Percentiles rank a stretch among this genome's conserved stretches.
These are phyloP conservation scores for Pascua sp. DNA, from an alignment of 1,284 basidiomycete species.

Conservation along the genomic window DNA sequence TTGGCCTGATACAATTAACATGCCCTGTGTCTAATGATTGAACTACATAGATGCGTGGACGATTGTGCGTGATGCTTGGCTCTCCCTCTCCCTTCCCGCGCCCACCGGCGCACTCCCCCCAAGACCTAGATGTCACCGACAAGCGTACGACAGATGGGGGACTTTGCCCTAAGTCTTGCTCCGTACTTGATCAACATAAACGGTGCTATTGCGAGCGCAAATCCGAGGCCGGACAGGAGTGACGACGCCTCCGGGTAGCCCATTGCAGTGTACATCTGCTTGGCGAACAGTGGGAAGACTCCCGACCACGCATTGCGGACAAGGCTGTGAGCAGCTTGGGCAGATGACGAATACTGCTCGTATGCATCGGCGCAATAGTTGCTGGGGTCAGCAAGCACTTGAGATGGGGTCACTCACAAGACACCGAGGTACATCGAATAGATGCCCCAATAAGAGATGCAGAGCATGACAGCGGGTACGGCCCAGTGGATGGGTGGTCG, in stretches of 20 bases:
- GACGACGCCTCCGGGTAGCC: conserved; percentile 41
- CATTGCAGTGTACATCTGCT: conserved; percentile 38
- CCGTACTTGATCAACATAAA: conserved; percentile 42
- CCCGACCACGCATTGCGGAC: conserved; percentile 38
- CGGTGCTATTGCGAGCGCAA: conserved; percentile 39
- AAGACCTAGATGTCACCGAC: not conserved
- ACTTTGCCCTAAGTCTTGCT: conserved; percentile 31
- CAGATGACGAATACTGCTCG: conserved; percentile 36
- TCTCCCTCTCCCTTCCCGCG: too few relatives aligned
- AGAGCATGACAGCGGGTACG: conserved; percentile 34
- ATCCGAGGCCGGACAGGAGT: conserved; percentile 38
- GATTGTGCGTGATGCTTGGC: too few relatives aligned
- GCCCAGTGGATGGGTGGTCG: conserved; percentile 30
- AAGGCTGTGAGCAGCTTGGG: conserved; percentile 46
- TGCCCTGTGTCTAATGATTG: too few relatives aligned
- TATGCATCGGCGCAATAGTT: conserved; percentile 47
- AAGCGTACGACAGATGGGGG: conserved; percentile 4
- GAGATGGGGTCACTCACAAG: conserved; percentile 30
- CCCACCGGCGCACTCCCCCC: too few relatives aligned
- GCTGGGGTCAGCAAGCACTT: conserved; percentile 12
- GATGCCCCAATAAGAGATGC: conserved; percentile 33
- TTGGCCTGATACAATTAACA: too few relatives aligned
- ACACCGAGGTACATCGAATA: conserved; percentile 40
- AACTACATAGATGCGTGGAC: too few relatives aligned
- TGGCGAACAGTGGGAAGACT: conserved; percentile 39